phyloP scores from a whole-genome alignment of 2,329 filamentous ascomycete genomes.

The Alternaria tenuissima region DNA sequence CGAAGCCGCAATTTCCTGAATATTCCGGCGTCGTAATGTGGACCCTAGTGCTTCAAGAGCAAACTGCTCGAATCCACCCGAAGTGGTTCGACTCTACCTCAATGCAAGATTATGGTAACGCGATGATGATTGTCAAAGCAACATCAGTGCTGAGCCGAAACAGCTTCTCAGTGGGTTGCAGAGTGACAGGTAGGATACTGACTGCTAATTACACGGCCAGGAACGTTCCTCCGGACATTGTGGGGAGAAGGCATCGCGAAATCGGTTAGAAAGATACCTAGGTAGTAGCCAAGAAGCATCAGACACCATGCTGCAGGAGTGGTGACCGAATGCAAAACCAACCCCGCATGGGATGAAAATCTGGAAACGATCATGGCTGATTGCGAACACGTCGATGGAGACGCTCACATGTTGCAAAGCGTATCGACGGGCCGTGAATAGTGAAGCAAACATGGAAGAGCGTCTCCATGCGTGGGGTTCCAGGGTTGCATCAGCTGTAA shows the following conservation, averaged over 20 bases:
- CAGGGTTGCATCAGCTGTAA: constrained; percentile 8
- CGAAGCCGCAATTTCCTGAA: constrained; percentile 19
- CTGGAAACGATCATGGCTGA: background rate
- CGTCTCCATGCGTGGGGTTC: constrained; percentile 6
- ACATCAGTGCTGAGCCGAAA: constrained; percentile 1
- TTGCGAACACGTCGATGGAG: background rate
- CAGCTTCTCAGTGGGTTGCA: background rate
- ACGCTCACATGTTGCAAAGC: background rate
- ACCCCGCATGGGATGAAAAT: background rate
- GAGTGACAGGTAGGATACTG: background rate
- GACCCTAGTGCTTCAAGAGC: constrained; percentile 19
- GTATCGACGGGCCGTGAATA: constrained; percentile 5
- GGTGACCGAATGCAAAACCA: background rate
- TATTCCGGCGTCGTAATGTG: constrained; percentile 18
- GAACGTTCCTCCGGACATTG: constrained; percentile 5
- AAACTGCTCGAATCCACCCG: constrained; percentile 1
- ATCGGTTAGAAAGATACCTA: constrained; percentile 1
- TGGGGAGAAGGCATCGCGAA: constrained; percentile 1
- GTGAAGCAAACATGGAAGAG: constrained; percentile 10
- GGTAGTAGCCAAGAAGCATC: constrained; percentile 8
- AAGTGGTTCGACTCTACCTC: background rate
- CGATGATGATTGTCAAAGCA: background rate
- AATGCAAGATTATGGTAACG: background rate
- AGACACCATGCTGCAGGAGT: background rate
- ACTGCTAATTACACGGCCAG: constrained; percentile 10